These are phyloP conservation scores for Aspergillus kassunensis DNA, from an alignment of 495 filamentous ascomycete genomes.

Conservation along the genomic window DNA sequence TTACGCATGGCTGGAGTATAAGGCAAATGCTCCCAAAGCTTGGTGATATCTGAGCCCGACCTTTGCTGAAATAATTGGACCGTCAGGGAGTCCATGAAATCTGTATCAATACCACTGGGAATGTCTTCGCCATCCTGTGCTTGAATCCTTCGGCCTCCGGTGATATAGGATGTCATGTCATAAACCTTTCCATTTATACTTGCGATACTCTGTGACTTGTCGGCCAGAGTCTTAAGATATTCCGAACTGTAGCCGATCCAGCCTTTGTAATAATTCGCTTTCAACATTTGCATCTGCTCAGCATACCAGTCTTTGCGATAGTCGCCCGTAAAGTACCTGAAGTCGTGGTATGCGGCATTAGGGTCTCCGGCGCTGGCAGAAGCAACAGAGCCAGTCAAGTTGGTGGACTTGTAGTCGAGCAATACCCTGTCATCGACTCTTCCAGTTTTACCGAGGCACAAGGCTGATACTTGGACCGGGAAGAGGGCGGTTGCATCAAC, in stretches of 20 bases:
- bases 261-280: constrained; percentile 77
- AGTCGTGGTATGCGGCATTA: constrained; percentile 87
- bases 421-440: constrained; percentile 65
- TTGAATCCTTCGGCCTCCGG: constrained; percentile 65
- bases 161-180: constrained; percentile 82
- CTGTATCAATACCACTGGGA: constrained; percentile 51
- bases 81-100: constrained; percentile 81
- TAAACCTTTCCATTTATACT: constrained; percentile 82
- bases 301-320: constrained; percentile 85
- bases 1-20: constrained; percentile 51
- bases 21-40: constrained; percentile 70
- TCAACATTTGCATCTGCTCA: constrained; percentile 75
- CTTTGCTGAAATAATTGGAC: constrained; percentile 71
- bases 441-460: constrained; percentile 75
- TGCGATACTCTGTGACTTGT: constrained; percentile 63
- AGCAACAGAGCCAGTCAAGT: constrained; percentile 62
- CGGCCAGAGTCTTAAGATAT: constrained; percentile 68
- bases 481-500: constrained; percentile 83
- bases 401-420: constrained; percentile 75
- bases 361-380: constrained; percentile 62
- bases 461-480: constrained; percentile 88
- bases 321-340: constrained; percentile 78
- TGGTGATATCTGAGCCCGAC: constrained; percentile 75
- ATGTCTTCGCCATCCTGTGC: constrained; percentile 46
- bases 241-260: constrained; percentile 78